These are phyloP conservation scores for Trifolium fragiferum DNA, from an alignment of 306 rosid species.

Conservation along the genomic window DNA sequence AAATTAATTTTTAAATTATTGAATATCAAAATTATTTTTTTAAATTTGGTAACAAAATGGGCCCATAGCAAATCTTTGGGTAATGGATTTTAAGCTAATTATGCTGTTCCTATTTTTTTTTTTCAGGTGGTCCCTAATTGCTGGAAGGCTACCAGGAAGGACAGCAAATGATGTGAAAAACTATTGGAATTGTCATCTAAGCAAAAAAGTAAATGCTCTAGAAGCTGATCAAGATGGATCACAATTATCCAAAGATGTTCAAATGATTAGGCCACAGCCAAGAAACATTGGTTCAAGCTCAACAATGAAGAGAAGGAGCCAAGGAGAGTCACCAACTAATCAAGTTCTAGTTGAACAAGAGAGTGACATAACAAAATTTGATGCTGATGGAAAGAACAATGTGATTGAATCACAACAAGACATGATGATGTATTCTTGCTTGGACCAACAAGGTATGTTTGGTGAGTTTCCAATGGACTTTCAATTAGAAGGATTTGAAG, in stretches of 20 bases:
- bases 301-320: constrained; percentile 27
- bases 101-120: neutral
- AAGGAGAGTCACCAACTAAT: constrained; percentile 30
- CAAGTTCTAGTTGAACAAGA: constrained; percentile 37
- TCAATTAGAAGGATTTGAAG: constrained; percentile 45
- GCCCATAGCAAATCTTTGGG: neutral
- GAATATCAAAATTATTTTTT: neutral
- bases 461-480: constrained; percentile 47
- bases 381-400: constrained; percentile 39
- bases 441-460: constrained; percentile 41
- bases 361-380: constrained; percentile 31
- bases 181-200: constrained; percentile 74
- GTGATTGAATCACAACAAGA: constrained; percentile 41
- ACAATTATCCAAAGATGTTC: constrained; percentile 27
- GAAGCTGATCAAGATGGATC: constrained; percentile 36
- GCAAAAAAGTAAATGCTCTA: constrained; percentile 53
- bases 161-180: constrained; percentile 73
- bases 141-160: constrained; percentile 73
- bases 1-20: neutral
- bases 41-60: neutral
- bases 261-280: constrained; percentile 41
- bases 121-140: constrained; percentile 71
- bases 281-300: constrained; percentile 41
- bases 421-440: constrained; percentile 36
- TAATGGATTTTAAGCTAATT: constrained; percentile 3